Evolutionary conservation across 352 stramenopile genomes (phyloP).

Genomic region (Globisporangium polare): DNA sequence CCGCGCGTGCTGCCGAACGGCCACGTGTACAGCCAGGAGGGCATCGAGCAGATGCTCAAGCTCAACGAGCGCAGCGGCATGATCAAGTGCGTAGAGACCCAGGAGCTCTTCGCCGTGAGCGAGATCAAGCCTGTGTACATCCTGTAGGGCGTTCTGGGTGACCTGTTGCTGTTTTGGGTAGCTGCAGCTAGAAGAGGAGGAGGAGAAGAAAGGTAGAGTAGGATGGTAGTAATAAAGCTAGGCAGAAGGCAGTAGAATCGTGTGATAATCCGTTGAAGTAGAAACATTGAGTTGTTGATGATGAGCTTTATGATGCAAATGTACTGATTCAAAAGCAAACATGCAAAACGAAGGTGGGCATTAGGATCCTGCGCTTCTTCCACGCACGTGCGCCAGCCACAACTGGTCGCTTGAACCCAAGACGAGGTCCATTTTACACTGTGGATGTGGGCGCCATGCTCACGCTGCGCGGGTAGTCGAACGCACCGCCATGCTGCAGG

Average conservation of each 20-base stretch:
- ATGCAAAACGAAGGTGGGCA: not conserved
- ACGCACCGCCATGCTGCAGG: slow-evolving; percentile 69
- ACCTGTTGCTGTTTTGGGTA: not conserved
- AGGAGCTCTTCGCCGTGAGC: slow-evolving; percentile 52
- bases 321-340: not conserved
- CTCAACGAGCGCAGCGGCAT: slow-evolving; percentile 30
- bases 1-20: slow-evolving; percentile 78
- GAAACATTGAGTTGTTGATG: not conserved
- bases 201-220: not conserved
- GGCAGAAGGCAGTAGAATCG: not conserved
- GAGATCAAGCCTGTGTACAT: slow-evolving; percentile 82
- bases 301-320: too few species aligned
- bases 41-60: slow-evolving; percentile 55
- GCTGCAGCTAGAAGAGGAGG: not conserved
- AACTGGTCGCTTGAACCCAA: not conserved
- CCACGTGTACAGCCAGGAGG: slow-evolving; percentile 77
- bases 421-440: not conserved
- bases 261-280: not conserved
- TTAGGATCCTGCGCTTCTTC: not conserved
- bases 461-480: slow-evolving; percentile 27
- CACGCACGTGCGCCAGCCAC: not conserved
- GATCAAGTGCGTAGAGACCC: slow-evolving; percentile 74
- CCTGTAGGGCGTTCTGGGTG: slow-evolving; percentile 23
- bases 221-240: not conserved
- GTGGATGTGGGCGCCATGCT: slow-evolving; percentile 11